Percentiles rank a stretch among this genome's conserved stretches.
These are phyloP conservation scores for Podila clonocystis DNA, from an alignment of 192 early-diverging fungal genomes.

Conservation along the genomic window DNA sequence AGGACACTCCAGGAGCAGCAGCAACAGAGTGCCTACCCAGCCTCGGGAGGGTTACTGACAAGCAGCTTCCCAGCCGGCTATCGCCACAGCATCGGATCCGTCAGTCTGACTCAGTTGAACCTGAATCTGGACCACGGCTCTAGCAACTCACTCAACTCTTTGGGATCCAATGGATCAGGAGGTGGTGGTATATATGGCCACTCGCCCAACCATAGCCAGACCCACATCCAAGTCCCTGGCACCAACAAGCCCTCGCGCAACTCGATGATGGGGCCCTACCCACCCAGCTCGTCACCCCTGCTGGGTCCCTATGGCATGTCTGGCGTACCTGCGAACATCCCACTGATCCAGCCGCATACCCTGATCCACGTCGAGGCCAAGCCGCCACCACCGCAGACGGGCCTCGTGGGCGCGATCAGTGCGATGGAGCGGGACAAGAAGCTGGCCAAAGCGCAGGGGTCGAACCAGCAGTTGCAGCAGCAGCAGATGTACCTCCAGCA, in stretches of 20 bases:
- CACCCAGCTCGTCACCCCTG: not conserved
- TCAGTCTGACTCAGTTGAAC: constrained; percentile 3
- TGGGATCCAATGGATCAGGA: constrained; percentile 15
- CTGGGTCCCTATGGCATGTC: not conserved
- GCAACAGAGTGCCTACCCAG: not conserved
- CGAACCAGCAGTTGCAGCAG: constrained; percentile 38
- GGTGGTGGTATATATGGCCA: not conserved
- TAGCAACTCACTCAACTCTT: constrained; percentile 19
- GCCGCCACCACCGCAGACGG: constrained; percentile 43
- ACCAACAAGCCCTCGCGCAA: not conserved
- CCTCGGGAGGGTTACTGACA: constrained; percentile 13
- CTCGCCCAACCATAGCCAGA: constrained; percentile 2
- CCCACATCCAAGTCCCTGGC: not conserved
- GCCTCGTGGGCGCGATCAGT: constrained; percentile 34
- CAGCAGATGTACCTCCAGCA: constrained; percentile 28
- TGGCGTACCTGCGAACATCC: not conserved
- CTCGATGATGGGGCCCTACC: constrained; percentile 1
- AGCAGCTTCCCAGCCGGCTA: constrained; percentile 44
- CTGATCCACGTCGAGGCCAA: constrained; percentile 47
- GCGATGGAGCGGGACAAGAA: constrained; percentile 51
- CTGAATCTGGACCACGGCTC: constrained; percentile 26
- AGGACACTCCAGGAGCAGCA: constrained; percentile 8
- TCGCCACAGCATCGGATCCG: constrained; percentile 20
- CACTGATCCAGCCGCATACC: constrained; percentile 7
- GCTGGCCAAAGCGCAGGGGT: constrained; percentile 40